Evolutionary conservation across 2,329 filamentous ascomycete genomes (phyloP), one percentile per base, ranked within the genome.

Genomic region (Xylaria sp.): DNA sequence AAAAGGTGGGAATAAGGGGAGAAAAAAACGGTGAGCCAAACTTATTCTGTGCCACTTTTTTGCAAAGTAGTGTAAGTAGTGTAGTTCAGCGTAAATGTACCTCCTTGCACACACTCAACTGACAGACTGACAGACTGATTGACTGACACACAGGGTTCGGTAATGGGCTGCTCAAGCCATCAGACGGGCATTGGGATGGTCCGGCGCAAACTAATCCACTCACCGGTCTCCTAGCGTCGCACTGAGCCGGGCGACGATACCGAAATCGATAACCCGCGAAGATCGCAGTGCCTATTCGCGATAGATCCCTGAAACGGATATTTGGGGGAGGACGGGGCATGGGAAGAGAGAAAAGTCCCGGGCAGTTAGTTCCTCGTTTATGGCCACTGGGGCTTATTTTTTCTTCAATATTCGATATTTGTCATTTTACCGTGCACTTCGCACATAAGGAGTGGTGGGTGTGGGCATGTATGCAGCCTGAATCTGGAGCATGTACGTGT

Each of bases 171-270:
- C 31, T 19, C 7, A 49, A 11, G 44, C 29, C 29, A 65, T 65
- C 63, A 65, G 63, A 65, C 63, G 63, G 63, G 63, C 63, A 65
- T 65, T 60, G 29, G 54, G 49, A 65, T 61, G 33, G 23, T 53
- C 63, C 63, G 63, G 60, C 41, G 56, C 25, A 54, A 56, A 62
- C 52, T 4, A 59, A 41, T 41, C 52, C 63, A 37, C 47, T 38
- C 47, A 37, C 47, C 47, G 47, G 47, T 51, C 33, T 51, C n/a
- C 35, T 43, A 47, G 21, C 29, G 52, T 54, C 6, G 38, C 27
- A 46, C 38, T 35, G 29, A 13, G 15, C 31, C 38, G 13, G 40
- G 52, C n/a, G 21, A 37, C 19, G 19, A 33, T 43, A 15, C 38
- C 37, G 19, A 55, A 38, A 47, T 10, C n/a, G 43, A 47, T 19